phyloP scores from a whole-genome alignment of 352 stramenopile genomes.

The Pythium utonaiense region DNA sequence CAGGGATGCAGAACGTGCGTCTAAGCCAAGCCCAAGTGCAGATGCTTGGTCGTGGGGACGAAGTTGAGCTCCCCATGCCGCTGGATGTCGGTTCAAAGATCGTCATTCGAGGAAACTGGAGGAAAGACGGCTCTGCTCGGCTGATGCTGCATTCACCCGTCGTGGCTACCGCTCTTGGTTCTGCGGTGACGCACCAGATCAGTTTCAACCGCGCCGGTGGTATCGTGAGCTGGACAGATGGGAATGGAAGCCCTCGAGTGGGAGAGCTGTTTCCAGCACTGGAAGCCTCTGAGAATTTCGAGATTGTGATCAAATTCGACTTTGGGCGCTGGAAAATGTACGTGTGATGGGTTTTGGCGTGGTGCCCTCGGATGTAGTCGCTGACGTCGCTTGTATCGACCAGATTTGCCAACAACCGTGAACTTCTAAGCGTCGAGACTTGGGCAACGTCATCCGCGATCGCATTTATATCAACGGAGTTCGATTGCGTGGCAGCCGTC shows the following conservation, averaged over 20 bases:
- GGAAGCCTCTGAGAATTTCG: not conserved
- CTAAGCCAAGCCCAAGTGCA: slow-evolving; percentile 7
- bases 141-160: not conserved
- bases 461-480: not conserved
- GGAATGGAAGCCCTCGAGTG: not conserved
- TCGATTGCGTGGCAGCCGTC: slow-evolving; percentile 19
- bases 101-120: slow-evolving; percentile 17
- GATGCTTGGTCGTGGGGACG: not conserved
- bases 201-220: slow-evolving; percentile 9
- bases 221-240: slow-evolving; percentile 1
- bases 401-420: slow-evolving; percentile 11
- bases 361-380: not conserved
- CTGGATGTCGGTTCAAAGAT: slow-evolving; percentile 15
- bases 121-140: not conserved
- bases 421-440: slow-evolving; percentile 9
- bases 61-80: not conserved
- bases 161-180: not conserved
- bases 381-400: not conserved
- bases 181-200: not conserved
- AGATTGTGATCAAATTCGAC: slow-evolving; percentile 1
- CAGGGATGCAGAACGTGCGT: slow-evolving; percentile 1
- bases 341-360: not conserved
- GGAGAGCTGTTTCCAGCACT: not conserved
- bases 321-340: slow-evolving; percentile 13
- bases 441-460: not conserved